Conservation (phyloP, 2,329 filamentous ascomycete genomes). For the Gliomastix tumulicola region DNA sequence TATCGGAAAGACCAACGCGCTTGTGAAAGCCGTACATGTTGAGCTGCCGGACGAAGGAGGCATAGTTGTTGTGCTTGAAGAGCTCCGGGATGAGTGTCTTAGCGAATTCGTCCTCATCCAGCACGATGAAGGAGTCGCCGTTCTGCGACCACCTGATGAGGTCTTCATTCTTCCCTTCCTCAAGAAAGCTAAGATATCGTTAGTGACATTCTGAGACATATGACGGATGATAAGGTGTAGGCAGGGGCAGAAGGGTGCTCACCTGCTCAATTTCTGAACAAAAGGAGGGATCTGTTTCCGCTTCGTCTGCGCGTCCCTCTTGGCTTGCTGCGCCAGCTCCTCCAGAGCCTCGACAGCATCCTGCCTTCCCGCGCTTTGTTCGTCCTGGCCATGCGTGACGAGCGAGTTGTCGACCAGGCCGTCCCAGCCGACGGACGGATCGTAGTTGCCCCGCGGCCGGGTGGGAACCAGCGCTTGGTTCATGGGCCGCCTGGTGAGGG, state of each 20-base stretch:
- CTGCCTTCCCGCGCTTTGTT: slow-evolving; percentile 37
- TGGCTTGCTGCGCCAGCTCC: slow-evolving; percentile 71
- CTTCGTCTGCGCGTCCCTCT: slow-evolving; percentile 82
- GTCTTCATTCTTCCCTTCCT: slow-evolving; percentile 87
- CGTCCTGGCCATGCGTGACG: slow-evolving; percentile 26
- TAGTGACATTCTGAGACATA: no score
- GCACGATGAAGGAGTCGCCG: slow-evolving; percentile 91
- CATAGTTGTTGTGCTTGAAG: slow-evolving; percentile 99
- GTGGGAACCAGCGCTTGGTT: slow-evolving; percentile 43
- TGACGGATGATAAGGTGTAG: no score
- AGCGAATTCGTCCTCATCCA: slow-evolving; percentile 97
- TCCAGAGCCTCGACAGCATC: slow-evolving; percentile 76
- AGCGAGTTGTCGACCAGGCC: slow-evolving; percentile 13
- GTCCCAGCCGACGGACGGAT: slow-evolving; percentile 13
- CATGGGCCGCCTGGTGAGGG: slow-evolving; percentile 43
- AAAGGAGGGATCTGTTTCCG: slow-evolving; percentile 96
- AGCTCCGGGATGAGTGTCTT: slow-evolving; percentile 94
- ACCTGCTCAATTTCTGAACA: slow-evolving; percentile 97
- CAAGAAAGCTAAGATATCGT: slow-evolving; percentile 64
- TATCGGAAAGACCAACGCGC: slow-evolving; percentile 85
- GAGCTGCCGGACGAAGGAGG: slow-evolving; percentile 88
- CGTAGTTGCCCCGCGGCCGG: slow-evolving; percentile 26
- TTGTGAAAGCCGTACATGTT: slow-evolving; percentile 99
- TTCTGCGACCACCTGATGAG: slow-evolving; percentile 96
- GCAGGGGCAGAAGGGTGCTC: slow-evolving; percentile 30